Evolutionary conservation across 2,329 filamentous ascomycete genomes (phyloP).

Genomic region (Aspergillus tubingensis): DNA sequence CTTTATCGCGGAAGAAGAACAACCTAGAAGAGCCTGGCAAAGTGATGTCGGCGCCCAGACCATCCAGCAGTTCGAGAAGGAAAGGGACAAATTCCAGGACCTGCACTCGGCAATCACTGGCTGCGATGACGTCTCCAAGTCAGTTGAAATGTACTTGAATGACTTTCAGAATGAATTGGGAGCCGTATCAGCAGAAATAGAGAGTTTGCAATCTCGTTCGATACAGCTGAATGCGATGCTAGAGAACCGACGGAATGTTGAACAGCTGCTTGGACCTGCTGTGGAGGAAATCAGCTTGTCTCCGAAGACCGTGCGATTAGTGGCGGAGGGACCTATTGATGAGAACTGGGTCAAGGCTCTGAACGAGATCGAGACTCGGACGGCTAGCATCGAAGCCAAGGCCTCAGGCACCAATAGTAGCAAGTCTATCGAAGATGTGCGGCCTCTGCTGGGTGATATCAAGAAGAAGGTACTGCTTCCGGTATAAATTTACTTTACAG

Average conservation of each 20-base stretch:
- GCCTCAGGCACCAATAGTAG: slow-evolving; percentile 61
- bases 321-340: slow-evolving; percentile 85
- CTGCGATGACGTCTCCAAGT: slow-evolving; percentile 90
- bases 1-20: slow-evolving; percentile 54
- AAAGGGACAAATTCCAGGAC: slow-evolving; percentile 83
- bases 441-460: slow-evolving; percentile 80
- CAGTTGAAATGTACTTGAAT: slow-evolving; percentile 87
- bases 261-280: slow-evolving; percentile 81
- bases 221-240: slow-evolving; percentile 78
- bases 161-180: slow-evolving; percentile 93
- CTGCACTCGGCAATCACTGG: slow-evolving; percentile 84
- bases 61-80: slow-evolving; percentile 74
- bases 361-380: slow-evolving; percentile 78
- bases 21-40: slow-evolving; percentile 28
- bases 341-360: slow-evolving; percentile 83
- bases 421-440: slow-evolving; percentile 80
- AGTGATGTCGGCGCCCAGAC: slow-evolving; percentile 57
- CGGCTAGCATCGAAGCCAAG: slow-evolving; percentile 69
- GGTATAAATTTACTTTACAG: background rate
- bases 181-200: slow-evolving; percentile 90
- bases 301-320: slow-evolving; percentile 78
- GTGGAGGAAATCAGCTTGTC: slow-evolving; percentile 91
- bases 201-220: slow-evolving; percentile 85
- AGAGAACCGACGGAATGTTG: slow-evolving; percentile 85
- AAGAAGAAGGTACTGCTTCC: slow-evolving; percentile 66